Evolutionary conservation across 1,284 basidiomycete genomes (phyloP).

Genomic region (Marasmius sp.): DNA sequence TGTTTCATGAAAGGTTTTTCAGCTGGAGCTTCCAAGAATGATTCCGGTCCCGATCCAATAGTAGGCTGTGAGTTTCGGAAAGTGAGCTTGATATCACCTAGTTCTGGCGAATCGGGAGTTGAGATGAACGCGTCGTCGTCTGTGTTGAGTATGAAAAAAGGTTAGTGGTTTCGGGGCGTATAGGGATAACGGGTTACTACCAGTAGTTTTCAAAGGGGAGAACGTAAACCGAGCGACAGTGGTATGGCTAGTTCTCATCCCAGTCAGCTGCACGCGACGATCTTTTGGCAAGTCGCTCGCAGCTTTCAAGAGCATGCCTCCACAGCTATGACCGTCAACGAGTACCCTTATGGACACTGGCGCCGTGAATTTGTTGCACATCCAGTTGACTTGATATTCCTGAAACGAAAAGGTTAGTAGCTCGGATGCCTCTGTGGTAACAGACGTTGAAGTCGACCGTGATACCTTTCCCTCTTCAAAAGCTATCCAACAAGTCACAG

Average conservation of each 20-base stretch:
- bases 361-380: background rate
- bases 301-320: too few relatives aligned
- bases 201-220: background rate
- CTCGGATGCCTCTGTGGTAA: background rate
- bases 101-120: background rate
- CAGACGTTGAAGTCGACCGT: too few relatives aligned
- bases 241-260: background rate
- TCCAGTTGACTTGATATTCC: background rate
- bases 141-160: background rate
- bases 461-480: conserved; percentile 1
- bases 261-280: background rate
- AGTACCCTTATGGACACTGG: background rate
- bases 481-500: conserved; percentile 1
- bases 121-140: background rate
- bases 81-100: background rate
- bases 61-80: background rate
- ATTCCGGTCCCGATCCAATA: background rate
- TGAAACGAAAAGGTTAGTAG: background rate
- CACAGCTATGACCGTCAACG: background rate
- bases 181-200: too few relatives aligned
- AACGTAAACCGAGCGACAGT: background rate
- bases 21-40: background rate
- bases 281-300: too few relatives aligned
- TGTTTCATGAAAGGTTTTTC: background rate
- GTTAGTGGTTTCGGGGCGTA: too few relatives aligned